Percentiles rank a stretch among this genome's conserved stretches.
Evolutionary conservation across 768 basidiomycete species (phyloP).

Genomic region (Boletus sensibilis): DNA sequence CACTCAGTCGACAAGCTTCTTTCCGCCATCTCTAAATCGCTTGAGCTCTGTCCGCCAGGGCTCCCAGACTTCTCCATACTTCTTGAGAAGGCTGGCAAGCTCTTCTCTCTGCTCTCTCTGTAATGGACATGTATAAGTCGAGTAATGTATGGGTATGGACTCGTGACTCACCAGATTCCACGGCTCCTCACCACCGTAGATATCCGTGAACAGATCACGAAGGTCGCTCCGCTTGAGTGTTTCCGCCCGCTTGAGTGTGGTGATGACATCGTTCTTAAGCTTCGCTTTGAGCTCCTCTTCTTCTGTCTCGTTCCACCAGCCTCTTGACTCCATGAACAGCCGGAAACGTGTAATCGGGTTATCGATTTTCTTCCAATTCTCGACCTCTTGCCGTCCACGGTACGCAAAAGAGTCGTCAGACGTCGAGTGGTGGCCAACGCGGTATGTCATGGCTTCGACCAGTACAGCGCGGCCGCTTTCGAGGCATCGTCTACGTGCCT

Average conservation of each 20-base stretch:
- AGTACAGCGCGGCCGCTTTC: conserved; percentile 80
- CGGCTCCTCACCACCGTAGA: conserved; percentile 82
- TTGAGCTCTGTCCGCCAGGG: conserved; percentile 81
- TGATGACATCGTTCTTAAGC: conserved; percentile 72
- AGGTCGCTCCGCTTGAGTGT: conserved; percentile 63
- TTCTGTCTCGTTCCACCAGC: conserved; percentile 80
- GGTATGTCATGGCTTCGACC: conserved; percentile 89
- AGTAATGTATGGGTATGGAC: background rate
- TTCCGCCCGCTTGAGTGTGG: conserved; percentile 78
- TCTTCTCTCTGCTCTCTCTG: conserved; percentile 86
- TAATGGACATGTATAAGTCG: background rate
- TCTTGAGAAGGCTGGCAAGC: conserved; percentile 66
- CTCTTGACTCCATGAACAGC: conserved; percentile 75
- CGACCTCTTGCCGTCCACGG: conserved; percentile 84
- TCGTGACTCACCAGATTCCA: conserved; percentile 73
- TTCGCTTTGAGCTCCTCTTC: conserved; percentile 70
- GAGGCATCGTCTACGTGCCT: conserved; percentile 68
- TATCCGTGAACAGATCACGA: conserved; percentile 81
- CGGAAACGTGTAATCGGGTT: conserved; percentile 86
- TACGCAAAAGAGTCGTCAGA: conserved; percentile 97
- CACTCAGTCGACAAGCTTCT: conserved; percentile 46
- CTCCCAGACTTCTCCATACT: conserved; percentile 85
- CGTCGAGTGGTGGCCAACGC: conserved; percentile 92
- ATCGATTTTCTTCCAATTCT: conserved; percentile 87
- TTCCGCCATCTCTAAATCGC: conserved; percentile 72